phyloP scores from a whole-genome alignment of 148 eudicot genomes.

The Dianthus caryophyllus region DNA sequence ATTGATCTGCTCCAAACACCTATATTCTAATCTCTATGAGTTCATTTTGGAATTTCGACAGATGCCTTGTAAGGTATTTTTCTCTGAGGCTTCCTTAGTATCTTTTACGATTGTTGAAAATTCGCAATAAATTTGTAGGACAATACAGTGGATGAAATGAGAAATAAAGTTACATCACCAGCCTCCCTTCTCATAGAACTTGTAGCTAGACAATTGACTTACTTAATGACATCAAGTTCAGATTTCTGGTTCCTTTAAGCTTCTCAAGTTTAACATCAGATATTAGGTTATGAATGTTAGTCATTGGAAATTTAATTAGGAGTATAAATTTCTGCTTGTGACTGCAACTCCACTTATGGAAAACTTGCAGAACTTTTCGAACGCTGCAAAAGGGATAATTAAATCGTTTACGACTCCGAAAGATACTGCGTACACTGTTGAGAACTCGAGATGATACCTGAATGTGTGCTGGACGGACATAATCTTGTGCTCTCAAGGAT shows the following conservation, averaged over 20 bases:
- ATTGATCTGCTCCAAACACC: too few species aligned
- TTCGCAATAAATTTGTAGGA: too few species aligned
- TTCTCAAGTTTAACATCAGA: neutral
- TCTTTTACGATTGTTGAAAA: too few species aligned
- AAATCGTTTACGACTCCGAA: conserved; percentile 10
- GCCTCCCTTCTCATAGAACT: too few species aligned
- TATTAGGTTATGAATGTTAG: neutral
- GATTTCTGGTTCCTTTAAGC: neutral
- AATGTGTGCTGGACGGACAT: conserved; percentile 67
- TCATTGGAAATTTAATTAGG: neutral
- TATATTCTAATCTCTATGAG: too few species aligned
- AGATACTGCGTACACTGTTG: neutral
- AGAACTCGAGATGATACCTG: conserved; percentile 44
- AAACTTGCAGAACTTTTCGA: neutral
- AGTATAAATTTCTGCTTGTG: neutral
- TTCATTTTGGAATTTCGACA: neutral
- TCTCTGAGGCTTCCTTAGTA: too few species aligned
- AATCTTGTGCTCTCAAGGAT: conserved; percentile 48
- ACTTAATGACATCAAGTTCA: neutral
- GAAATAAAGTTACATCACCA: neutral
- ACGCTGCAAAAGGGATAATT: conserved; percentile 6
- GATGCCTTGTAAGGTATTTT: neutral
- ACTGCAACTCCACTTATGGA: neutral
- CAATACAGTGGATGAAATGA: neutral
- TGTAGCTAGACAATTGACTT: neutral